Conservation (phyloP, 805 yeast genomes). For the Barnettozyma siamensis region DNA sequence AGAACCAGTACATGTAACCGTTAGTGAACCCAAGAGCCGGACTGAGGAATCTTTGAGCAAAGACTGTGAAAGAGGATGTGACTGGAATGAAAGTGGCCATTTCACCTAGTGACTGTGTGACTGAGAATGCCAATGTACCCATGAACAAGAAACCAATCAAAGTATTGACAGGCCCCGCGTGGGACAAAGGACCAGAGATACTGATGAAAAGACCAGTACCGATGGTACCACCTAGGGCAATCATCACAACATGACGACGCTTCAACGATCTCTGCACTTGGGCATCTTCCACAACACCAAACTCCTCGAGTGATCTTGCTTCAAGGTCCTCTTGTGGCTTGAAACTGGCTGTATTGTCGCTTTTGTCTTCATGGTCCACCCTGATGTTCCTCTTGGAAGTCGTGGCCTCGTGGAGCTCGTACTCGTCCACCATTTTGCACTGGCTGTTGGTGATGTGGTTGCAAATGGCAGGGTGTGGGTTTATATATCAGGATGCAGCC, state of each 20-base stretch:
- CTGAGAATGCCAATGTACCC: slow-evolving; percentile 58
- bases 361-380: background rate
- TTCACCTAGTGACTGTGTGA: slow-evolving; percentile 71
- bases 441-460: too few species aligned
- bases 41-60: slow-evolving; percentile 60
- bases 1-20: slow-evolving; percentile 72
- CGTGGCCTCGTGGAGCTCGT: background rate
- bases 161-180: slow-evolving; percentile 67
- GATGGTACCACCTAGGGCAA: slow-evolving; percentile 75
- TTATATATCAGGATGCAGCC: too few species aligned
- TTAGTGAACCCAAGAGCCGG: slow-evolving; percentile 71
- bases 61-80: slow-evolving; percentile 60
- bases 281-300: slow-evolving; percentile 9
- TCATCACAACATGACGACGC: slow-evolving; percentile 67
- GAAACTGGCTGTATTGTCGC: background rate
- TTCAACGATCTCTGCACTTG: slow-evolving; percentile 54
- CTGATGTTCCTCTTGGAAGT: too few species aligned
- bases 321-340: background rate
- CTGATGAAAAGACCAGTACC: slow-evolving; percentile 76
- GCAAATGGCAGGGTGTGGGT: background rate
- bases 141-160: slow-evolving; percentile 60
- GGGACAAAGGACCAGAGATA: slow-evolving; percentile 45
- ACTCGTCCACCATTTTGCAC: background rate
- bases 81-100: slow-evolving; percentile 77
- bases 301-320: background rate